Evolutionary conservation across 352 stramenopile genomes (phyloP).

Genomic region (Elongisporangium senticosum): DNA sequence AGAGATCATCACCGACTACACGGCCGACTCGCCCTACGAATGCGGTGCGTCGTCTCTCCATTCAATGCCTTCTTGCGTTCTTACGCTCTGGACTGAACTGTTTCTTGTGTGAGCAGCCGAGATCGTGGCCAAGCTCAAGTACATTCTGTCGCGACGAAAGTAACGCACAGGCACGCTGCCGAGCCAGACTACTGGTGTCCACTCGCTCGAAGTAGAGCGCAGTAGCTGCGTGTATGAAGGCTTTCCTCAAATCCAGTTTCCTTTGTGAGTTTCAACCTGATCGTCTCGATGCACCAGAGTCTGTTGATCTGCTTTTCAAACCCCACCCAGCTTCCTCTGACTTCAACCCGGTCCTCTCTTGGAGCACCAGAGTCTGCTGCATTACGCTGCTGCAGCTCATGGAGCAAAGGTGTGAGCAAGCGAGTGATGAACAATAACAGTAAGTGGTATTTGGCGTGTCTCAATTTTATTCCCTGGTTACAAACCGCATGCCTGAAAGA

Average conservation of each 20-base stretch:
- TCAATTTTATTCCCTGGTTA: constrained; percentile 77
- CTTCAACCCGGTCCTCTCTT: too few relatives aligned
- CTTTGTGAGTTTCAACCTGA: not conserved
- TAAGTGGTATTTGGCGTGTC: constrained; percentile 61
- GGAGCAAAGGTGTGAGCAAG: not conserved
- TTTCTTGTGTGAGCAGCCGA: constrained; percentile 48
- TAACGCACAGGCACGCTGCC: constrained; percentile 10
- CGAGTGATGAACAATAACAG: constrained; percentile 2
- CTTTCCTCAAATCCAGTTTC: constrained; percentile 1
- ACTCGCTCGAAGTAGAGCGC: not conserved
- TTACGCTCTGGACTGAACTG: not conserved
- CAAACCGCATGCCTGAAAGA: constrained; percentile 7
- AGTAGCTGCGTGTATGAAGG: constrained; percentile 2
- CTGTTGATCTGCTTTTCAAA: too few relatives aligned
- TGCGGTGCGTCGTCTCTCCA: constrained; percentile 48
- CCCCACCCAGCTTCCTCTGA: too few relatives aligned
- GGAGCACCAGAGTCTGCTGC: not conserved
- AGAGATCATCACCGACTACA: constrained; percentile 86
- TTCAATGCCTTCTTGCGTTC: not conserved
- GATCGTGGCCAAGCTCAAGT: constrained; percentile 89
- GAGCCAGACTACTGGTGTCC: not conserved
- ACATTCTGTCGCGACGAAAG: constrained; percentile 82
- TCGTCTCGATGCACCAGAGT: too few relatives aligned
- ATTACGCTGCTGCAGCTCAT: not conserved
- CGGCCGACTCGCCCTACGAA: constrained; percentile 85